Percentiles rank a stretch among this genome's conserved stretches.
phyloP scores from a whole-genome alignment of 345 rosid species.

The Xanthoceras sorbifolium region DNA sequence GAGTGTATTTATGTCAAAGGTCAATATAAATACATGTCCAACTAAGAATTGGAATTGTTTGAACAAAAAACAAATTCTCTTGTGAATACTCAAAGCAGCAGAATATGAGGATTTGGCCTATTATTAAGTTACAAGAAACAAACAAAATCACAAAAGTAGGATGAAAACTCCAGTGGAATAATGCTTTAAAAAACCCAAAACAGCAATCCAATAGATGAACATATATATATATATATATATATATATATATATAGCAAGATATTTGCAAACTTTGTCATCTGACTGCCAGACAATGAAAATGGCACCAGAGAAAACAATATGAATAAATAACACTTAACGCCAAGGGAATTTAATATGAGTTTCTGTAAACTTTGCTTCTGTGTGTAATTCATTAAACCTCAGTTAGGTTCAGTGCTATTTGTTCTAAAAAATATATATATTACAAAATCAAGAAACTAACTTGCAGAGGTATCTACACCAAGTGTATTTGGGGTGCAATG shows the following conservation, averaged over 20 bases:
- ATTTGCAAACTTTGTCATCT: not conserved
- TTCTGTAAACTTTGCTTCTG: no score
- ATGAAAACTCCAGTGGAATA: not conserved
- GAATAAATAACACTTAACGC: no score
- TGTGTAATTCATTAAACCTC: no score
- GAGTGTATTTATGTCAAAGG: no score
- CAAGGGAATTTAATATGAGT: no score
- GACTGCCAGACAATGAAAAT: not conserved
- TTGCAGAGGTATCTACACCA: slow-evolving; percentile 22
- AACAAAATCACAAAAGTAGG: not conserved
- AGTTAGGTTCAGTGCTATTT: no score
- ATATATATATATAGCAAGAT: not conserved
- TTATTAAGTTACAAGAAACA: not conserved
- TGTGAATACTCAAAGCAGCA: no score
- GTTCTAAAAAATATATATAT: not conserved
- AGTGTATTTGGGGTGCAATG: slow-evolving; percentile 20
- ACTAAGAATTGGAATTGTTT: no score
- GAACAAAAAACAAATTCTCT: no score
- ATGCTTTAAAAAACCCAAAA: not conserved
- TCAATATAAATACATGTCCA: no score
- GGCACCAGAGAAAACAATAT: not conserved
- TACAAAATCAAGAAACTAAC: slow-evolving; percentile 9
- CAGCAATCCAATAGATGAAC: not conserved
- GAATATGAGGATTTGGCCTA: no score
- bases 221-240: not conserved